These are phyloP conservation scores for Cercospora citrullina DNA, from an alignment of 2,329 filamentous ascomycete species.

Conservation along the genomic window DNA sequence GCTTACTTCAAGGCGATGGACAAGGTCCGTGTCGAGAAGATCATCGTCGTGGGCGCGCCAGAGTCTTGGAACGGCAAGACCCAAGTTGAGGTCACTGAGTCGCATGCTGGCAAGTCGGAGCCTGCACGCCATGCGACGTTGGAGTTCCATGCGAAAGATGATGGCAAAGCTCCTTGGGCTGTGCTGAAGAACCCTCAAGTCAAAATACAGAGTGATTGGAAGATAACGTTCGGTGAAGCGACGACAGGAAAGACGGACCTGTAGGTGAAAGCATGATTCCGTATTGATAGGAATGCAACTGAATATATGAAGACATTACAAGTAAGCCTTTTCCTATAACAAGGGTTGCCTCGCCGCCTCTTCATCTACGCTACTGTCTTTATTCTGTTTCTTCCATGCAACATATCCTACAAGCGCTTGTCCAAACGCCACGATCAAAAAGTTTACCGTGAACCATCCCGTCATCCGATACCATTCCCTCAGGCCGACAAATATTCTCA, in stretches of 20 bases:
- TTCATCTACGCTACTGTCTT: neutral
- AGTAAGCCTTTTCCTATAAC: too few species aligned
- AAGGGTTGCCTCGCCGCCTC: too few species aligned
- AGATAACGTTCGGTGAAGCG: conserved; percentile 52
- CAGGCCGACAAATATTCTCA: neutral
- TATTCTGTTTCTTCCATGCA: neutral
- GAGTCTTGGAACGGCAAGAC: conserved; percentile 66
- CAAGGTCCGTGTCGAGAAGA: conserved; percentile 75
- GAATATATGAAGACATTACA: neutral
- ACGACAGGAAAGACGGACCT: neutral
- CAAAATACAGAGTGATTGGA: conserved; percentile 64
- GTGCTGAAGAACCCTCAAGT: conserved; percentile 64
- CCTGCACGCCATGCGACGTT: conserved; percentile 53
- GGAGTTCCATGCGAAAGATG: conserved; percentile 57
- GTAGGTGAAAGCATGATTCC: neutral
- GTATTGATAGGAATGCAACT: neutral
- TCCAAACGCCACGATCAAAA: neutral
- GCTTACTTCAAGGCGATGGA: conserved; percentile 78
- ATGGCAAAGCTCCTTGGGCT: conserved; percentile 61
- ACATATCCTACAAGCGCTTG: neutral
- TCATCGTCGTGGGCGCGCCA: conserved; percentile 80
- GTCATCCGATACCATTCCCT: neutral
- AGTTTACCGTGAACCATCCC: neutral
- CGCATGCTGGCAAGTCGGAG: conserved; percentile 48
- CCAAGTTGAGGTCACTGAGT: conserved; percentile 66